Percentiles rank a stretch among this genome's conserved stretches.
phyloP scores from a whole-genome alignment of 2,329 filamentous ascomycete species.

The Fusarium musae region DNA sequence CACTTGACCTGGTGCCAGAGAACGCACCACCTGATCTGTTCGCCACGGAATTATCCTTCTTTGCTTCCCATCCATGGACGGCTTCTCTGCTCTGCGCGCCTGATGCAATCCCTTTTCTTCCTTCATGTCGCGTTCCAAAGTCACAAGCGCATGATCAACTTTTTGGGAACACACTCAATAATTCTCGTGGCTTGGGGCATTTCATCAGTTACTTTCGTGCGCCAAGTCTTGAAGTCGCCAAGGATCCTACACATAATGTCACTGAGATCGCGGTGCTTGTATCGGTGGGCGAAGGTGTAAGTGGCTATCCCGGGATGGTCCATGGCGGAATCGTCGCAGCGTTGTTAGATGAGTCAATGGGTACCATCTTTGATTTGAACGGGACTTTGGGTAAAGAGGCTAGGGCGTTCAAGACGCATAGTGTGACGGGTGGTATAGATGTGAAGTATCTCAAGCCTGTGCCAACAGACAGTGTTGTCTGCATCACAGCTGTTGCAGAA shows the following conservation, averaged over 20 bases:
- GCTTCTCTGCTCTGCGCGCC: slow-evolving; percentile 44
- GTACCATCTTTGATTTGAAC: slow-evolving; percentile 52
- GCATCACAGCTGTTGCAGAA: slow-evolving; percentile 48
- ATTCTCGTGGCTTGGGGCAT: slow-evolving; percentile 44
- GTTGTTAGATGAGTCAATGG: slow-evolving; percentile 53
- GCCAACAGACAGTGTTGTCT: slow-evolving; percentile 44
- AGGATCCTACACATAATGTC: slow-evolving; percentile 43
- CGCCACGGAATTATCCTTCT: slow-evolving; percentile 45
- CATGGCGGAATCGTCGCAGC: slow-evolving; percentile 53
- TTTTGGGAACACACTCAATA: slow-evolving; percentile 48
- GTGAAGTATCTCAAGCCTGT: slow-evolving; percentile 51
- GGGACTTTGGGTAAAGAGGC: slow-evolving; percentile 47
- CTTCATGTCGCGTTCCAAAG: slow-evolving; percentile 48
- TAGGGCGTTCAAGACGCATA: slow-evolving; percentile 42
- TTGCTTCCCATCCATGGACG: slow-evolving; percentile 52
- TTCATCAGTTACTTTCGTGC: slow-evolving; percentile 51
- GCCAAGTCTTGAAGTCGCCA: slow-evolving; percentile 39
- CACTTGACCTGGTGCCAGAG: slow-evolving; percentile 45
- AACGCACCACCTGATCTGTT: slow-evolving; percentile 43
- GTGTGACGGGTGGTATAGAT: slow-evolving; percentile 50
- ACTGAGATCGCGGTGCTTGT: slow-evolving; percentile 47
- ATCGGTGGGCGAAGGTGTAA: slow-evolving; percentile 49
- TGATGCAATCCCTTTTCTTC: slow-evolving; percentile 48
- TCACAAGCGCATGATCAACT: slow-evolving; percentile 48
- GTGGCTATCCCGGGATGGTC: slow-evolving; percentile 48